phyloP scores from a whole-genome alignment of 345 rosid genomes.

The Eucalyptus tenuipes region DNA sequence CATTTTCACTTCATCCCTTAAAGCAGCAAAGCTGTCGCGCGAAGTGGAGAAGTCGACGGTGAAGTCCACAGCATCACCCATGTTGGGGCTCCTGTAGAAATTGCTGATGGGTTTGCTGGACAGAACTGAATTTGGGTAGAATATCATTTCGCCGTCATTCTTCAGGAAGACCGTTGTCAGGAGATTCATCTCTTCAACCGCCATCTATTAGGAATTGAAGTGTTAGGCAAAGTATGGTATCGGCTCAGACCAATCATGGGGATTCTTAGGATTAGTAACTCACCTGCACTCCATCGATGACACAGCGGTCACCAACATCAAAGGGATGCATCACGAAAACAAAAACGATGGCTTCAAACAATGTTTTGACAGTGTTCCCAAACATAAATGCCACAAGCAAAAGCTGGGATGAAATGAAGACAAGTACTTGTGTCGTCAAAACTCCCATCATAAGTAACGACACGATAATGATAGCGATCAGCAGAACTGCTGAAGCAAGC shows the following conservation, averaged over 20 bases:
- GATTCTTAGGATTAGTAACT: neutral
- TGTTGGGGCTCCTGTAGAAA: slow-evolving; percentile 71
- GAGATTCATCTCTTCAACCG: slow-evolving; percentile 82
- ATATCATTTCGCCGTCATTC: slow-evolving; percentile 62
- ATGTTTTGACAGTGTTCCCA: slow-evolving; percentile 46
- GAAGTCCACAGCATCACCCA: slow-evolving; percentile 69
- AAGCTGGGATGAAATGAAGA: slow-evolving; percentile 56
- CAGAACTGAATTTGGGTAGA: slow-evolving; percentile 50
- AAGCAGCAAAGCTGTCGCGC: slow-evolving; percentile 35
- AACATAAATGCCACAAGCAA: slow-evolving; percentile 39
- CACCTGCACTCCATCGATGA: slow-evolving; percentile 70
- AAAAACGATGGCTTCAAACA: slow-evolving; percentile 68
- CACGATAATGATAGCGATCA: slow-evolving; percentile 19
- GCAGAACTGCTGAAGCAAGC: slow-evolving; percentile 26
- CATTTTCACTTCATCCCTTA: slow-evolving; percentile 43
- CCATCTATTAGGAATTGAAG: slow-evolving; percentile 29
- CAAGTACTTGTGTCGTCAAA: slow-evolving; percentile 29
- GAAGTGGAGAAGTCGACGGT: slow-evolving; percentile 45
- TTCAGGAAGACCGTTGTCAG: slow-evolving; percentile 58
- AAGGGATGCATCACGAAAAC: slow-evolving; percentile 80
- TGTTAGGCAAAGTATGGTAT: neutral
- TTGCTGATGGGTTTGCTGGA: slow-evolving; percentile 55
- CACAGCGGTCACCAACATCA: slow-evolving; percentile 84
- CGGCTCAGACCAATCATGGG: neutral
- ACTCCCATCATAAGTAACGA: slow-evolving; percentile 49